These are phyloP conservation scores for Ilyonectria mors-panacis DNA, from an alignment of 2,329 filamentous ascomycete species.

Conservation along the genomic window DNA sequence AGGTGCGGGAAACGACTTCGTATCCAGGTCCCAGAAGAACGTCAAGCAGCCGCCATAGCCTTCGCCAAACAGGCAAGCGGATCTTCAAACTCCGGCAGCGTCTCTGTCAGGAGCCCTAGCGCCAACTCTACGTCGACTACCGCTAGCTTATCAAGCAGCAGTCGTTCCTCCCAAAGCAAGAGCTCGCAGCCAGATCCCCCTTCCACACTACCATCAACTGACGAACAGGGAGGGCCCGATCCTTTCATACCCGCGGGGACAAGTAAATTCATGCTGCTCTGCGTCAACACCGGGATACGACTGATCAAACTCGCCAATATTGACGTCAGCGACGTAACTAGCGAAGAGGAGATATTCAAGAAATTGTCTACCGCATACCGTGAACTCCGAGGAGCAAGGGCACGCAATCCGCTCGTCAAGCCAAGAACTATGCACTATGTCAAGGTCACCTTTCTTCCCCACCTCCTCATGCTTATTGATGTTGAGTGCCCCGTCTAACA, in stretches of 20 bases:
- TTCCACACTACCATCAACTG: not conserved
- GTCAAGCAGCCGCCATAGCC: not conserved
- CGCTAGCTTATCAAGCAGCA: not conserved
- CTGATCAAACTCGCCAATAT: slow-evolving; percentile 23
- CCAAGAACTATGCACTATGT: slow-evolving; percentile 20
- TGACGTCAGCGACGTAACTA: slow-evolving; percentile 19
- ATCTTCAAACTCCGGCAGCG: not conserved
- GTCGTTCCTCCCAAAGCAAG: not conserved
- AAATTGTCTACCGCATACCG: slow-evolving; percentile 3
- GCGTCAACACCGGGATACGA: slow-evolving; percentile 16
- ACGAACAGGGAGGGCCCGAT: not conserved
- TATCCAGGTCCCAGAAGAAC: slow-evolving; percentile 7
- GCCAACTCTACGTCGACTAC: not conserved
- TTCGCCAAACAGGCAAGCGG: slow-evolving; percentile 16
- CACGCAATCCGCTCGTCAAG: slow-evolving; percentile 15
- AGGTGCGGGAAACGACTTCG: slow-evolving; percentile 24
- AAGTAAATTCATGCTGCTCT: slow-evolving; percentile 25
- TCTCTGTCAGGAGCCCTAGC: slow-evolving; percentile 9
- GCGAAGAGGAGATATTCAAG: slow-evolving; percentile 14
- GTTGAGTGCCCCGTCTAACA: not conserved
- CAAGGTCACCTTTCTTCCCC: not conserved
- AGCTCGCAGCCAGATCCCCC: not conserved
- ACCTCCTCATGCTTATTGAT: not conserved
- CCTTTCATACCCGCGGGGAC: slow-evolving; percentile 14
- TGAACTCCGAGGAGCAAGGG: slow-evolving; percentile 4